These are phyloP conservation scores for Aureobasidium sp. DNA, from an alignment of 2,329 filamentous ascomycete genomes.

Conservation along the genomic window DNA sequence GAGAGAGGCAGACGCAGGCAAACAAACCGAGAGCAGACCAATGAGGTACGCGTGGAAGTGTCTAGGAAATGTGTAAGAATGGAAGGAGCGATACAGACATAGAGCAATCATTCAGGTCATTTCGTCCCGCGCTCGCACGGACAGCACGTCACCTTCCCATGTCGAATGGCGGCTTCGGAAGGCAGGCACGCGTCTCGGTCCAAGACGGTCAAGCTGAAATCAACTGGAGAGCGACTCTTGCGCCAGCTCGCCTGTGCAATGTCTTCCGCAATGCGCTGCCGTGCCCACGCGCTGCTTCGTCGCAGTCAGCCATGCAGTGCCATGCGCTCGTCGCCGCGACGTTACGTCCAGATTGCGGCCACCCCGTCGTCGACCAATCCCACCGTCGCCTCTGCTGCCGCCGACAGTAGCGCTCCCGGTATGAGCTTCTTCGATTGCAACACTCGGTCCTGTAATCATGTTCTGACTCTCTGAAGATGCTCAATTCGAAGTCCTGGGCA, in stretches of 20 bases:
- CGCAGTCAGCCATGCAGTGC: slow-evolving; percentile 20
- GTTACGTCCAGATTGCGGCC: slow-evolving; percentile 41
- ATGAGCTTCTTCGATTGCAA: neutral
- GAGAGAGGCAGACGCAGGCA: neutral
- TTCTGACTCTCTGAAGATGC: slow-evolving; percentile 57
- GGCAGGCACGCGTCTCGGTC: neutral
- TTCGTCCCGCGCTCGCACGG: neutral
- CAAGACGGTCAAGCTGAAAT: too few relatives aligned
- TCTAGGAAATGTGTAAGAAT: neutral
- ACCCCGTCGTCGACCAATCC: slow-evolving; percentile 37
- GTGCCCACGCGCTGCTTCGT: slow-evolving; percentile 19
- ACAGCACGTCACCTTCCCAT: neutral
- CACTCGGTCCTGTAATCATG: too few relatives aligned
- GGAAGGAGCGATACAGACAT: neutral
- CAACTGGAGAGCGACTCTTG: too few relatives aligned
- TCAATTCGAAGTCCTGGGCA: slow-evolving; percentile 85
- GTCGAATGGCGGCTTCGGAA: slow-evolving; percentile 4
- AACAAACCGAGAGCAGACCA: neutral
- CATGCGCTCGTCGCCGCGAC: slow-evolving; percentile 18
- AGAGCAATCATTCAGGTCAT: neutral
- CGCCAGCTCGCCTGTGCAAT: neutral
- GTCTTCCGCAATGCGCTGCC: slow-evolving; percentile 25
- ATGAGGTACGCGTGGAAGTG: too few relatives aligned
- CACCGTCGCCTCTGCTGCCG: slow-evolving; percentile 18
- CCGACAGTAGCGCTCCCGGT: slow-evolving; percentile 11